Conservation (phyloP, 805 yeast genomes). For the Wickerhamiella nectarea region DNA sequence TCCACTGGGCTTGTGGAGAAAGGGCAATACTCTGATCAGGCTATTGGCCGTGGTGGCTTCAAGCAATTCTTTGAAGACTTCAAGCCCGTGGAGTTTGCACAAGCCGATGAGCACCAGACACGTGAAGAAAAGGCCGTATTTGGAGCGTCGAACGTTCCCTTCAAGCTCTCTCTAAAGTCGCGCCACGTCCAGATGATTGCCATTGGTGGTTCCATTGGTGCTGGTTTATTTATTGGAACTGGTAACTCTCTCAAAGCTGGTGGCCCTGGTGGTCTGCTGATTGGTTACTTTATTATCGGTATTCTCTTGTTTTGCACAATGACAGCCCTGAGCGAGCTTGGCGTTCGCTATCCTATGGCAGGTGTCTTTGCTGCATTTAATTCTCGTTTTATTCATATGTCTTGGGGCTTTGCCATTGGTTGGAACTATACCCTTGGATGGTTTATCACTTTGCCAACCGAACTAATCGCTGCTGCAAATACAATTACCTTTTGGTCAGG, state of each 20-base stretch:
- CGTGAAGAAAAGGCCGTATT: constrained; percentile 32
- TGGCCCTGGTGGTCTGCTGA: constrained; percentile 39
- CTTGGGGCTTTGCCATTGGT: constrained; percentile 51
- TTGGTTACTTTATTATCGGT: constrained; percentile 35
- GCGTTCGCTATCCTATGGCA: constrained; percentile 44
- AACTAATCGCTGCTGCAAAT: constrained; percentile 42
- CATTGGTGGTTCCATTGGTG: constrained; percentile 67
- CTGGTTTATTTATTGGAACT: constrained; percentile 41
- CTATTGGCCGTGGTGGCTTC: constrained; percentile 6
- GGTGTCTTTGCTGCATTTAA: constrained; percentile 45
- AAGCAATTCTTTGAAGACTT: constrained; percentile 26
- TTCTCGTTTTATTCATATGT: constrained; percentile 44
- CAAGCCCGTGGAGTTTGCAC: constrained; percentile 31
- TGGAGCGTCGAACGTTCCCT: constrained; percentile 58
- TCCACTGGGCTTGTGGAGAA: not conserved
- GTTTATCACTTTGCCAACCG: constrained; percentile 46
- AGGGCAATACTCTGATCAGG: not conserved
- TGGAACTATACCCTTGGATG: constrained; percentile 50
- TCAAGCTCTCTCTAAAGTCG: constrained; percentile 38
- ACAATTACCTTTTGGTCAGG: constrained; percentile 35
- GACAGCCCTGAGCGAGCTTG: constrained; percentile 48
- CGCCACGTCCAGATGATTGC: constrained; percentile 44
- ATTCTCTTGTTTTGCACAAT: constrained; percentile 45
- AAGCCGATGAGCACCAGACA: constrained; percentile 26
- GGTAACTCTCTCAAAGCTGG: constrained; percentile 34